Base-by-base conservation (phyloP, 176 grass and related monocot species). In the Carex littledalei region DNA sequence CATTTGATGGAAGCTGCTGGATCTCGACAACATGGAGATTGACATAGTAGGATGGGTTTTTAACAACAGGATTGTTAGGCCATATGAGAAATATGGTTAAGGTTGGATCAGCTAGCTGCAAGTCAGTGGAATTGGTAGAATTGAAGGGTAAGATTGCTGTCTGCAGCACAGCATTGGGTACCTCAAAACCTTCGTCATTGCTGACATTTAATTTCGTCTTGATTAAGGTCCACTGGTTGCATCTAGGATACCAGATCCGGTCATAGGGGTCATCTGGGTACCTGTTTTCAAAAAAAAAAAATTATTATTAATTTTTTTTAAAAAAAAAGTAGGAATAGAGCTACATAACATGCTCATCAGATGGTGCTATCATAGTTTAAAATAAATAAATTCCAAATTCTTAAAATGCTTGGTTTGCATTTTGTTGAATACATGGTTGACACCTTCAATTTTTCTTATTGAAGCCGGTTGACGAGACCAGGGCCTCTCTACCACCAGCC, bases 191-290 rank as follows among this genome's bases (percentile, higher is more conserved):
- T 1, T 39, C 41, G 21, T 54, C 31, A 3, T 1, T 72, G 9
- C 41, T 77, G 57, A 83, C 49, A 13, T 41, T 62, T 29, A 84
- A 16, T 31, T 55, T 35, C n/a, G 78, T 81, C 26, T 55, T 55
- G 45, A 84, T n/a, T 6, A 55, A 0, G 12, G 37, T 84, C 32
- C 64, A 81, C 37, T 58, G 21, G 39, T 60, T 59, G 78, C 31
- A 56, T 35, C 31, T 55, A 17, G 50, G 76, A 60, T 14, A 26
- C 84, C 84, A 85, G 14, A 85, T 60, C 35, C 84, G 41, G 68
- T 85, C 84, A 41, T 75, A 85, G 22, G 52, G 65, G 31, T 85
- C 84, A 47, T 85, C 84, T n/a, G 84, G 84, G 55, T 85, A 75
- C 65, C 84, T 85, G n/a, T n/a, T n/a, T n/a, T n/a, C n/a, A n/a